Conservation (phyloP, 2,329 filamentous ascomycete species). For the Sarocladium brachiariae region DNA sequence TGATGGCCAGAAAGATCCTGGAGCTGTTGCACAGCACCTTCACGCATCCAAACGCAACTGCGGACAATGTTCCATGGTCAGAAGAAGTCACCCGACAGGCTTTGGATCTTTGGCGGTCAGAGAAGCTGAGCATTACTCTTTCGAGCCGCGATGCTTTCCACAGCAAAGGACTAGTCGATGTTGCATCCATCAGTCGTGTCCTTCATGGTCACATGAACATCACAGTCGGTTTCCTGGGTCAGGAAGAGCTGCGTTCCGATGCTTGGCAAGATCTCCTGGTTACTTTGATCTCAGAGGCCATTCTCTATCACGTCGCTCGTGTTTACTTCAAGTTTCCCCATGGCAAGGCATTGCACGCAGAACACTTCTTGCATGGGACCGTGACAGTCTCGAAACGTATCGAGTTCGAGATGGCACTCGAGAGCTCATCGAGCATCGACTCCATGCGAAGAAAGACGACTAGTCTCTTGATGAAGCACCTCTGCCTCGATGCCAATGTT, state of each 20-base stretch:
- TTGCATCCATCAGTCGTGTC: slow-evolving; percentile 19
- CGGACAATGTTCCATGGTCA: slow-evolving; percentile 16
- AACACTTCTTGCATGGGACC: slow-evolving; percentile 24
- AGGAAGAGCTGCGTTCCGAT: slow-evolving; percentile 18
- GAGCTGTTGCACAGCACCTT: slow-evolving; percentile 17
- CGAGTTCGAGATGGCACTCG: slow-evolving; percentile 25
- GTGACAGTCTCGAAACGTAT: slow-evolving; percentile 22
- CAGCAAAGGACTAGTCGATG: slow-evolving; percentile 18
- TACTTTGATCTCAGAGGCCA: slow-evolving; percentile 21
- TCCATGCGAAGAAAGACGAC: slow-evolving; percentile 23
- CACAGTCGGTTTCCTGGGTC: slow-evolving; percentile 20
- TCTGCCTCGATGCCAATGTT: slow-evolving; percentile 25
- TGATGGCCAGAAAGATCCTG: slow-evolving; percentile 15
- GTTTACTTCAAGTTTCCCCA: slow-evolving; percentile 20
- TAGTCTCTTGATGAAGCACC: slow-evolving; percentile 25
- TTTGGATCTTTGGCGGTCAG: slow-evolving; percentile 19
- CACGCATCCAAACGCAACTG: slow-evolving; percentile 15
- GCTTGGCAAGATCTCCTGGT: slow-evolving; percentile 21
- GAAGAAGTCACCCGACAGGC: slow-evolving; percentile 16
- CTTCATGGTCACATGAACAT: slow-evolving; percentile 18
- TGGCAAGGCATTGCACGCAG: slow-evolving; percentile 23
- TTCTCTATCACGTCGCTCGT: slow-evolving; percentile 28
- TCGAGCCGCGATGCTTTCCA: slow-evolving; percentile 20
- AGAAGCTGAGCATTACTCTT: slow-evolving; percentile 17
- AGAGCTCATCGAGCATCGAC: slow-evolving; percentile 18